phyloP scores from a whole-genome alignment of 129 eudicot genomes.

The Helianthus annuus region DNA sequence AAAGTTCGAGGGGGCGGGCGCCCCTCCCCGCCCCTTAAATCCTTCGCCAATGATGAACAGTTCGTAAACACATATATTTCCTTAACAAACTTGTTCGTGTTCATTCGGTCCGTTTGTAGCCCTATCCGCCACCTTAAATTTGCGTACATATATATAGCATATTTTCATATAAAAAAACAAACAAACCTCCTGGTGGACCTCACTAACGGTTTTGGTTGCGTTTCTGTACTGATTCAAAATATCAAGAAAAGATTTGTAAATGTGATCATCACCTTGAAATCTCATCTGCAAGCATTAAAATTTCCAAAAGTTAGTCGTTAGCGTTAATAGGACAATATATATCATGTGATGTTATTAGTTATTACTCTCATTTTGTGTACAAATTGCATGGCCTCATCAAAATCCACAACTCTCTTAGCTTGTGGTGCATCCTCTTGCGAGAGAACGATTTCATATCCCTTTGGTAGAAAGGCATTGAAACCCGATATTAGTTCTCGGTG shows the following conservation, averaged over 20 bases:
- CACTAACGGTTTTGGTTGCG: constrained; percentile 54
- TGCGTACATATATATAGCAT: constrained; percentile 12
- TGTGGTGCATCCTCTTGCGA: constrained; percentile 50
- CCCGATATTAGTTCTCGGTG: constrained; percentile 72
- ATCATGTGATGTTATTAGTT: constrained; percentile 17
- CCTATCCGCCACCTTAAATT: neutral
- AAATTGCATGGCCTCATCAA: constrained; percentile 74
- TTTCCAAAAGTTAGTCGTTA: neutral
- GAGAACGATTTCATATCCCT: constrained; percentile 74
- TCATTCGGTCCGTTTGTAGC: too few species aligned
- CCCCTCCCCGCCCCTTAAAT: too few species aligned
- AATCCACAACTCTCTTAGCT: constrained; percentile 65
- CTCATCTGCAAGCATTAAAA: constrained; percentile 58
- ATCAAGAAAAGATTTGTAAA: constrained; percentile 84
- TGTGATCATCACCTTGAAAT: constrained; percentile 78
- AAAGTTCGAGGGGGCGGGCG: too few species aligned
- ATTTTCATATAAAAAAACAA: constrained; percentile 5
- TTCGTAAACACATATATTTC: too few species aligned
- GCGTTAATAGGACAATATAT: neutral
- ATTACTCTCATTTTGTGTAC: constrained; percentile 82
- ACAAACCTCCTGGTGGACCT: constrained; percentile 80
- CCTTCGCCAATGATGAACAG: too few species aligned
- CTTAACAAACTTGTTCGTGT: too few species aligned
- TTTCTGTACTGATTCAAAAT: constrained; percentile 75
- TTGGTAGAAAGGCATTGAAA: constrained; percentile 88